Evolutionary conservation across 352 stramenopile species (phyloP).

Genomic region (Globisporangium camurandrum): DNA sequence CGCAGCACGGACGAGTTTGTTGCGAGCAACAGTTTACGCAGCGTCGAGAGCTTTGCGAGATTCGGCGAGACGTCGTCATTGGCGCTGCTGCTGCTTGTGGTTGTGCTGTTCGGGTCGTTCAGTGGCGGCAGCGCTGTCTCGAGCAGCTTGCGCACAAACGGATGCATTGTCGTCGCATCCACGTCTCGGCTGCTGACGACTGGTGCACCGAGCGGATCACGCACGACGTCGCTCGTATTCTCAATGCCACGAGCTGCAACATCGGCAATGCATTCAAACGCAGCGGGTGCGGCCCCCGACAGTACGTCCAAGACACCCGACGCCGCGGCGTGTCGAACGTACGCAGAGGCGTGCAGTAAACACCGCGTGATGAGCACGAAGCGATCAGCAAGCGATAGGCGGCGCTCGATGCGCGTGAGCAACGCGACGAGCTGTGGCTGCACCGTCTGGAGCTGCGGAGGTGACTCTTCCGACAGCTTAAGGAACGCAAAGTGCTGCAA

Average conservation of each 20-base stretch:
- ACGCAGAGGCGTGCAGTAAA: constrained; percentile 37
- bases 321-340: constrained; percentile 38
- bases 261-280: constrained; percentile 6
- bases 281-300: constrained; percentile 6
- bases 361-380: constrained; percentile 35
- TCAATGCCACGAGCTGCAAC: background rate
- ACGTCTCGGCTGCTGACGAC: background rate
- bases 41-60: constrained; percentile 5
- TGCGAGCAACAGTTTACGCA: constrained; percentile 8
- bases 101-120: background rate
- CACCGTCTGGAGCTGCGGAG: constrained; percentile 13
- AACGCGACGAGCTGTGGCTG: constrained; percentile 32
- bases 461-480: constrained; percentile 19
- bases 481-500: constrained; percentile 56
- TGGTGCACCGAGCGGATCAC: constrained; percentile 8
- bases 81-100: background rate
- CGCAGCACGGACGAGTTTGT: background rate
- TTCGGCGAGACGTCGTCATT: constrained; percentile 9
- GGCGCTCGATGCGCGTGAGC: constrained; percentile 33
- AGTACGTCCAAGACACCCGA: constrained; percentile 30
- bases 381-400: constrained; percentile 9
- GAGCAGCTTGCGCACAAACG: constrained; percentile 4
- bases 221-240: constrained; percentile 1
- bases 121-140: constrained; percentile 2
- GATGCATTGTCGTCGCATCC: background rate